Percentiles rank a stretch among this genome's conserved stretches.
Evolutionary conservation across 108 stramenopile species (phyloP).

Genomic region (Cyclotella sp.): DNA sequence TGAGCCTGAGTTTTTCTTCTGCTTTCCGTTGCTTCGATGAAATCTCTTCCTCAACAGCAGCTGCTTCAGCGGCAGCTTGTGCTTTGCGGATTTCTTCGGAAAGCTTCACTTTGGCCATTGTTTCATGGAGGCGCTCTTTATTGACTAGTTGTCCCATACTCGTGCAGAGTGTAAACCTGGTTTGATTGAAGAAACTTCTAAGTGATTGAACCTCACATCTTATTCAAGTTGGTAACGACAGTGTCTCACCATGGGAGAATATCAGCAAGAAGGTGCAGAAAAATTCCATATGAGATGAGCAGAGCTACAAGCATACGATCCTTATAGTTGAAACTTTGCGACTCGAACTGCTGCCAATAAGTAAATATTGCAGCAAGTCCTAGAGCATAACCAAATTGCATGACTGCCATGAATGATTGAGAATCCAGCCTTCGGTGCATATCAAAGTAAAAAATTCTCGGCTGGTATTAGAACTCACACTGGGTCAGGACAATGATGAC

Average conservation of each 20-base stretch:
- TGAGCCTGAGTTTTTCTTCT: not conserved
- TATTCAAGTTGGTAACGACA: not conserved
- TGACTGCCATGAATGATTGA: constrained; percentile 1
- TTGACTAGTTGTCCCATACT: constrained; percentile 85
- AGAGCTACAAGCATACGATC: constrained; percentile 20
- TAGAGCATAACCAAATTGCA: constrained; percentile 90
- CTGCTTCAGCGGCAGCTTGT: constrained; percentile 40
- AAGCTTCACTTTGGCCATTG: constrained; percentile 47
- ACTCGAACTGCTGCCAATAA: constrained; percentile 43
- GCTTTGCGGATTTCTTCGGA: constrained; percentile 41
- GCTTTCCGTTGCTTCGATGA: not conserved
- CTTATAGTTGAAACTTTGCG: not conserved
- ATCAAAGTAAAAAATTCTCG: not conserved
- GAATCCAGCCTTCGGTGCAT: too few relatives aligned
- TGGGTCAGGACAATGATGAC: constrained; percentile 75
- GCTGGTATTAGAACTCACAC: constrained; percentile 51
- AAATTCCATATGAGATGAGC: constrained; percentile 64
- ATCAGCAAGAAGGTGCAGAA: constrained; percentile 59
- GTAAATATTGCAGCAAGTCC: constrained; percentile 73
- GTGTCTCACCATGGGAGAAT: constrained; percentile 65
- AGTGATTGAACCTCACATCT: constrained; percentile 5
- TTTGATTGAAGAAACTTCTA: not conserved
- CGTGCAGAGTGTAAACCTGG: constrained; percentile 82
- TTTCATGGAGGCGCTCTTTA: constrained; percentile 51
- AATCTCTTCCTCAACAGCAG: constrained; percentile 31